Percentiles rank a stretch among this genome's conserved stretches.
Evolutionary conservation across 2,329 filamentous ascomycete genomes (phyloP).

Genomic region (Cordyceps militaris): DNA sequence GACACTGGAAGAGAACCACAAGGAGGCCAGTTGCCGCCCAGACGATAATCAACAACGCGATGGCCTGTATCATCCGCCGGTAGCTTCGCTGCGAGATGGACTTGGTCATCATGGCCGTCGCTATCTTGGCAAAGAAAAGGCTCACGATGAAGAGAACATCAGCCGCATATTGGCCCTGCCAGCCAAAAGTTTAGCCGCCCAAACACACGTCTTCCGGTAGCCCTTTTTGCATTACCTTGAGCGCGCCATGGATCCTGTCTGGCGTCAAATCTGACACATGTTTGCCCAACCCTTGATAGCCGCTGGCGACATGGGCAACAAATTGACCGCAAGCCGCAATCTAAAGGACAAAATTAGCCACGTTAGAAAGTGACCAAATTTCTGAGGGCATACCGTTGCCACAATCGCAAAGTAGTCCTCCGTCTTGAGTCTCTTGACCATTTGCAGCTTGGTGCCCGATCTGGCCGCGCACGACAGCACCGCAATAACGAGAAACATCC

Average conservation of each 20-base stretch:
- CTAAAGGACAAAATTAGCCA: not conserved
- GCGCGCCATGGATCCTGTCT: conserved; percentile 16
- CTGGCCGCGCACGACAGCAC: conserved; percentile 22
- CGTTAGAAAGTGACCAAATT: not conserved
- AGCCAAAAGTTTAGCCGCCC: not conserved
- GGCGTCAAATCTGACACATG: conserved; percentile 16
- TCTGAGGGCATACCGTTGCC: conserved; percentile 19
- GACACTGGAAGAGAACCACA: conserved; percentile 23
- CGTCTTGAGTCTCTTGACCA: conserved; percentile 22
- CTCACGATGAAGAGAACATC: conserved; percentile 22
- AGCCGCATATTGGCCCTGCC: conserved; percentile 20
- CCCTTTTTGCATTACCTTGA: conserved; percentile 20
- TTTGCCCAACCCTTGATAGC: conserved; percentile 21
- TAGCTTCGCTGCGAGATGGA: conserved; percentile 21
- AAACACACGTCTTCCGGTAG: no score
- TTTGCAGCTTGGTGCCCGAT: conserved; percentile 23
- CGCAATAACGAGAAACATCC: conserved; percentile 24
- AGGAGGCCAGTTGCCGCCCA: conserved; percentile 22
- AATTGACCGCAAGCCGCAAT: conserved; percentile 15
- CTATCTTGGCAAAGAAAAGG: conserved; percentile 22
- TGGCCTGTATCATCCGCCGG: conserved; percentile 16
- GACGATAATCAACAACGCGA: conserved; percentile 16
- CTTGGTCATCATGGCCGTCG: conserved; percentile 20
- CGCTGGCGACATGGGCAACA: conserved; percentile 16
- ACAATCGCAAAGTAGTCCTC: conserved; percentile 22